A percentile compares a stretch with the other conserved stretches of the same genome.
phyloP scores from a whole-genome alignment of 371 early-diverging fungal species.

The Mucor saturninus region DNA sequence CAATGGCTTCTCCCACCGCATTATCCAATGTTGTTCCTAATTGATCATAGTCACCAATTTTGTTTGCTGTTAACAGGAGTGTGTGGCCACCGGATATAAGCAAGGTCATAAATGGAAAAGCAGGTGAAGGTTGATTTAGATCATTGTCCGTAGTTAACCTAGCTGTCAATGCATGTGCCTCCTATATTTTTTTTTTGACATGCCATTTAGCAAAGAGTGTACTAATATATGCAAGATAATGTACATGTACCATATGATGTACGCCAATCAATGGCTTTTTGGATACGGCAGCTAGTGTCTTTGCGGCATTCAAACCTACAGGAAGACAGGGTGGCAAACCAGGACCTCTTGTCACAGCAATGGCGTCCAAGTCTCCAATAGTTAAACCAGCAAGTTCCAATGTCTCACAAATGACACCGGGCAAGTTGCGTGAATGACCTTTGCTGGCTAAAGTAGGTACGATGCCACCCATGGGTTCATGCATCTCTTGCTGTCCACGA shows the following conservation, averaged over 20 bases:
- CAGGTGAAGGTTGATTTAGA: constrained; percentile 37
- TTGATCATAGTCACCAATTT: constrained; percentile 66
- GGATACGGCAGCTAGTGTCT: constrained; percentile 75
- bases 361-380: constrained; percentile 70
- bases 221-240: background rate
- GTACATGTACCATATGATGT: constrained; percentile 77
- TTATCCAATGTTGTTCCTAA: constrained; percentile 80
- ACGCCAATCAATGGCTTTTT: constrained; percentile 79
- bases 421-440: constrained; percentile 72
- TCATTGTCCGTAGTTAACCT: constrained; percentile 47
- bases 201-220: background rate
- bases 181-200: constrained; percentile 34
- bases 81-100: constrained; percentile 88
- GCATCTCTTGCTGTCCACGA: constrained; percentile 71
- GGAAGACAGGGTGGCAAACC: constrained; percentile 78
- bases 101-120: constrained; percentile 78
- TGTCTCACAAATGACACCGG: constrained; percentile 67
- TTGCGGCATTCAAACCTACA: constrained; percentile 81
- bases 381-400: constrained; percentile 62
- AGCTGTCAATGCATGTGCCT: constrained; percentile 78
- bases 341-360: constrained; percentile 87
- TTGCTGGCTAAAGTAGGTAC: constrained; percentile 79
- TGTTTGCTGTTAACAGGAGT: constrained; percentile 65
- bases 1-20: constrained; percentile 84
- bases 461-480: constrained; percentile 83